Base-by-base conservation (phyloP, 768 basidiomycete genomes). In the Pholiota microspora region DNA sequence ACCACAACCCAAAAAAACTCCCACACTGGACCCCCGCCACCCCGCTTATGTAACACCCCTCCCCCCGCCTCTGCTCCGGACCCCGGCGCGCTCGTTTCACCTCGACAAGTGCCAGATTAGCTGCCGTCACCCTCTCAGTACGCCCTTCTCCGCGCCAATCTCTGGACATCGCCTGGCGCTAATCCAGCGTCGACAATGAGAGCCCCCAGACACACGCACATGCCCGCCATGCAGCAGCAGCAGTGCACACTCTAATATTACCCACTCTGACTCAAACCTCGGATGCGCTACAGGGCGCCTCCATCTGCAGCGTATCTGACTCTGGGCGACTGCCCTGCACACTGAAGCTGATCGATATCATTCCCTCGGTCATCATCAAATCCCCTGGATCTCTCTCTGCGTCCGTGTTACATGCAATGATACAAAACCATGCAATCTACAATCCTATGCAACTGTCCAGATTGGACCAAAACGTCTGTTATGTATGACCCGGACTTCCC, bases 1-100 rank as follows among this genome's bases (percentile, higher is more conserved):
- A 36, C 53, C 47, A 54, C 25, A 49, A 56, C 53, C 59, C 59
- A 59, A 60, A 65, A 64, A 65, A 65, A 60, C 59, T 56, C 54
- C 59, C 60, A 62, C 58, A 36, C 34, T 24, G 59, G 65, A 64
- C 65, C 67, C 65, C 66, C 51, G 55, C 15, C n/a, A 60, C 56
- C 55, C 32, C 45, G 27, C 53, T 61, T 61, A 54, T 53, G 58
- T 61, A 59, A 62, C 32, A 23, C 31, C 51, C 44, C 28, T 42
- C 28, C 15, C 24, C 49, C 24, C n/a, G 21, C 45, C 24, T 1
- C n/a, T n/a, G 27, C 18, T 10, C n/a, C 24, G 3, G 6, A 3
- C 13, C 16, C 27, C 16, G 23, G 23, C 45, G 45, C 28, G 23
- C 28, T 45, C 24, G 25, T 29, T 29, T 46, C 7, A 27, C 16